Conservation (phyloP, 225 moss, liverwort and hornwort genomes). For the Anthoceros angustus region DNA sequence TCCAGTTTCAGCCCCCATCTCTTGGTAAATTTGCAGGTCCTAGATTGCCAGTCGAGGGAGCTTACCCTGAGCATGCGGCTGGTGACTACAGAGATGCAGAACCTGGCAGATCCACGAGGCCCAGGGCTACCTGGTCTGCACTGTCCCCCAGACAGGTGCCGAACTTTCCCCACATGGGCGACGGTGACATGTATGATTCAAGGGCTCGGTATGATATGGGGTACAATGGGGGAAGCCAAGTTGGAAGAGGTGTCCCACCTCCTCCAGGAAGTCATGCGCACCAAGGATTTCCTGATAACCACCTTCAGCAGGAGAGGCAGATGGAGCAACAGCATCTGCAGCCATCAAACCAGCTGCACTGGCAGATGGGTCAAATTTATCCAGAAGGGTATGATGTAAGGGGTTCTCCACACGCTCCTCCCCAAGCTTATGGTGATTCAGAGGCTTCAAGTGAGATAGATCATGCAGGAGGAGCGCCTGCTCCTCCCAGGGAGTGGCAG, state of each 20-base stretch:
- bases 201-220: background rate
- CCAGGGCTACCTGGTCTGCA: background rate
- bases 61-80: background rate
- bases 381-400: background rate
- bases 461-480: background rate
- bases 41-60: background rate
- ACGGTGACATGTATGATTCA: background rate
- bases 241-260: background rate
- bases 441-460: background rate
- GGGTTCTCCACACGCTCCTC: background rate
- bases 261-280: background rate
- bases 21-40: background rate
- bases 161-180: background rate
- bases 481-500: background rate
- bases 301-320: background rate
- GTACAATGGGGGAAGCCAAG: background rate
- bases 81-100: background rate
- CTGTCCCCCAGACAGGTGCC: background rate
- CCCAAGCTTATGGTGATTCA: background rate
- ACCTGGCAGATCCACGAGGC: background rate
- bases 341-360: background rate
- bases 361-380: background rate
- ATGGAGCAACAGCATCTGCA: constrained; percentile 1
- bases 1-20: background rate
- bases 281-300: background rate